A percentile compares a stretch with the other conserved stretches of the same genome.
These are phyloP conservation scores for Xylaria longipes DNA, from an alignment of 495 filamentous ascomycete genomes.

Conservation along the genomic window DNA sequence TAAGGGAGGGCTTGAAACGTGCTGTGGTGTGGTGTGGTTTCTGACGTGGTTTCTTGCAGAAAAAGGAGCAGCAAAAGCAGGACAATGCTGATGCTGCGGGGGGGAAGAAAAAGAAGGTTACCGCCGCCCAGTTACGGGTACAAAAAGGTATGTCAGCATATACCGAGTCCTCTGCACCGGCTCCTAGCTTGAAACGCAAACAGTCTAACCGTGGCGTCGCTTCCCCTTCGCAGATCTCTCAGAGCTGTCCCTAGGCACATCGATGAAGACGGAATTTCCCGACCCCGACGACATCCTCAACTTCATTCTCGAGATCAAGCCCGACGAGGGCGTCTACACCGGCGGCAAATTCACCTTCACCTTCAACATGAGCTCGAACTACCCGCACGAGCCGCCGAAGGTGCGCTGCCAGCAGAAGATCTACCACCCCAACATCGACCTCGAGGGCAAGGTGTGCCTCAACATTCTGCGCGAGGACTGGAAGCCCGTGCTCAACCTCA, in stretches of 20 bases:
- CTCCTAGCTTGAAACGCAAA: neutral
- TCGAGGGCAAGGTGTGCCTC: constrained; percentile 96
- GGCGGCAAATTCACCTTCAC: constrained; percentile 87
- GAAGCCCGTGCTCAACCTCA: constrained; percentile 97
- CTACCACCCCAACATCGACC: constrained; percentile 98
- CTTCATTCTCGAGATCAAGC: constrained; percentile 91
- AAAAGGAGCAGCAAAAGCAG: constrained; percentile 93
- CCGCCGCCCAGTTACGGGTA: constrained; percentile 90
- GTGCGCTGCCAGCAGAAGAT: constrained; percentile 98
- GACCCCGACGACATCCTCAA: constrained; percentile 97
- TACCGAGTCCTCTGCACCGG: neutral
- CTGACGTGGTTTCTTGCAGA: constrained; percentile 56
- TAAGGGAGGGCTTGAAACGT: constrained; percentile 47
- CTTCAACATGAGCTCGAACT: constrained; percentile 91
- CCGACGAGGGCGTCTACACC: constrained; percentile 98
- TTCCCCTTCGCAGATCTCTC: constrained; percentile 71
- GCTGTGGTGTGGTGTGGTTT: neutral
- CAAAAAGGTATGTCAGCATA: constrained; percentile 76
- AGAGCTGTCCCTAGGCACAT: constrained; percentile 85
- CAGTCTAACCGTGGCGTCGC: neutral
- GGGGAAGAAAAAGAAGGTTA: constrained; percentile 96
- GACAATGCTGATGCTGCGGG: constrained; percentile 78
- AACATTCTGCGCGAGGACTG: constrained; percentile 98
- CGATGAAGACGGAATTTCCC: constrained; percentile 92
- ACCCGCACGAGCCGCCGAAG: constrained; percentile 97